Evolutionary conservation across 257 asterid species (phyloP).

Genomic region (Hygrophila difformis): DNA sequence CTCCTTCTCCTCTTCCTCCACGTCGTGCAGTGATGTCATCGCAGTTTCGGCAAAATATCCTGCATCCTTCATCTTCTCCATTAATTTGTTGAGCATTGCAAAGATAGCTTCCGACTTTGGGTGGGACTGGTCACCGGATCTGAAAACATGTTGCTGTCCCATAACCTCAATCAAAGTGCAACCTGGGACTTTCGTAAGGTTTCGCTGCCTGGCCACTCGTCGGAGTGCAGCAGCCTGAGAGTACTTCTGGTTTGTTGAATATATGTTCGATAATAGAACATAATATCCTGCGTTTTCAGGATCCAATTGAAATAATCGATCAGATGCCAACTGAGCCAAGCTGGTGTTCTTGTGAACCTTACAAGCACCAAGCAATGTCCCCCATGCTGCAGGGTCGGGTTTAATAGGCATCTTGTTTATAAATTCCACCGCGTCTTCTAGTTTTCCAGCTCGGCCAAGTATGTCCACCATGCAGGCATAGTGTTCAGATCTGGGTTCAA

Average conservation of each 20-base stretch:
- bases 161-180: constrained; percentile 50
- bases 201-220: constrained; percentile 38
- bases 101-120: constrained; percentile 7
- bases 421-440: constrained; percentile 40
- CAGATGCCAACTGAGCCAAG: constrained; percentile 48
- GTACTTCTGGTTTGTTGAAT: constrained; percentile 37
- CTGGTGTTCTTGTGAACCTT: constrained; percentile 50
- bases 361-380: constrained; percentile 53
- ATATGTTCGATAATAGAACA: constrained; percentile 50
- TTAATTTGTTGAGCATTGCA: background rate
- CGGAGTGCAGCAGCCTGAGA: constrained; percentile 52
- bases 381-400: constrained; percentile 62
- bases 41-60: constrained; percentile 48
- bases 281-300: constrained; percentile 49
- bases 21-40: constrained; percentile 51
- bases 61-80: constrained; percentile 35
- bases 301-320: constrained; percentile 40
- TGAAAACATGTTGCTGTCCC: constrained; percentile 42
- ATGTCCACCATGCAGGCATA: constrained; percentile 64
- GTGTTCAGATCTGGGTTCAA: constrained; percentile 41
- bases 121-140: constrained; percentile 41
- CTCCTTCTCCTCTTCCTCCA: constrained; percentile 65
- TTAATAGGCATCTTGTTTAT: constrained; percentile 35
- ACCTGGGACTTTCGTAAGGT: constrained; percentile 47
- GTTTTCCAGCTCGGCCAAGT: constrained; percentile 51